Evolutionary conservation across 805 yeast genomes (phyloP).

Genomic region (Tetrapisispora taiwanensis): DNA sequence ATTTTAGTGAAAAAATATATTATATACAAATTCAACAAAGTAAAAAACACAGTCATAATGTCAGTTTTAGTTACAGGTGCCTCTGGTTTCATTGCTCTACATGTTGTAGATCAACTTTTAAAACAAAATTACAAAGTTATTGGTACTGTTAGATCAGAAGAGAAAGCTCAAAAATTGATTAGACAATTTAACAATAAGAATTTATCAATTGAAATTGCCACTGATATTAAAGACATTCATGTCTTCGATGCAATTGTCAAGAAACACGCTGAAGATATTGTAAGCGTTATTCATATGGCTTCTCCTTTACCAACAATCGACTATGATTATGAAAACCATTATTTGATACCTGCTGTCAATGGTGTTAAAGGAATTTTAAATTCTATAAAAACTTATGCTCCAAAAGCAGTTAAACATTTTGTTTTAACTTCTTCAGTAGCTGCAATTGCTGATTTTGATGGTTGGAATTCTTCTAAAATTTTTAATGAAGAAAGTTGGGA

Average conservation of each 20-base stretch:
- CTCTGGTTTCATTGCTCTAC: conserved; percentile 44
- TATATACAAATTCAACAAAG: conserved; percentile 26
- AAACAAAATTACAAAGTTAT: conserved; percentile 34
- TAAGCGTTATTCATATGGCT: conserved; percentile 42
- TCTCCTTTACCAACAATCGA: conserved; percentile 34
- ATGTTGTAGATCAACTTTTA: conserved; percentile 35
- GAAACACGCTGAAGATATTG: conserved; percentile 32
- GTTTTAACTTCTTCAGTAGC: conserved; percentile 50
- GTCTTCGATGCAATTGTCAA: conserved; percentile 39
- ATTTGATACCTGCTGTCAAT: conserved; percentile 42
- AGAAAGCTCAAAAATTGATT: conserved; percentile 34
- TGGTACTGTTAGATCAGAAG: conserved; percentile 41
- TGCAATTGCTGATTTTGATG: conserved; percentile 33
- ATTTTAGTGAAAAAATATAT: too few species aligned
- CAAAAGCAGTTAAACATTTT: conserved; percentile 34
- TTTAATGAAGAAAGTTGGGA: conserved; percentile 46
- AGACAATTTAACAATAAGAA: conserved; percentile 24
- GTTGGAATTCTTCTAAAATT: conserved; percentile 22
- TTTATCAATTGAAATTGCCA: conserved; percentile 28
- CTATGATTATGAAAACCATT: conserved; percentile 37
- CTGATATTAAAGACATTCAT: conserved; percentile 27
- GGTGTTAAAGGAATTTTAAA: conserved; percentile 42
- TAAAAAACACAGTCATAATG: too few species aligned
- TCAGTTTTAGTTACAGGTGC: conserved; percentile 43
- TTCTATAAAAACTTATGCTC: conserved; percentile 34